Evolutionary conservation across 345 rosid species (phyloP).

Genomic region (Eutrema japonicum): DNA sequence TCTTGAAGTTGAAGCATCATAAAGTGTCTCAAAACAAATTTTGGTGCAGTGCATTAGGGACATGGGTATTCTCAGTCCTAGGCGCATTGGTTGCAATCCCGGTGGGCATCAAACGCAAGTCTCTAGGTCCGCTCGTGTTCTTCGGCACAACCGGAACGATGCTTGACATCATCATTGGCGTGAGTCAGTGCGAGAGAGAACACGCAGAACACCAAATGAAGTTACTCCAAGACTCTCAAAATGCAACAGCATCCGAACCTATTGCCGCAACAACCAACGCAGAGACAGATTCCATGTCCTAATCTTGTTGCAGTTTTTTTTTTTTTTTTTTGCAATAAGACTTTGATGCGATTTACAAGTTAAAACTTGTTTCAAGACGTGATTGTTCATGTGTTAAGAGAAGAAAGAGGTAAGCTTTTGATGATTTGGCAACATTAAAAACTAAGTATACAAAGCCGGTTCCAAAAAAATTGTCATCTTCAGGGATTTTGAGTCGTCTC

Average conservation of each 20-base stretch:
- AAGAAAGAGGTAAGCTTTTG: conserved; percentile 7
- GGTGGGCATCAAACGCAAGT: conserved; percentile 86
- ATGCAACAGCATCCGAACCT: conserved; percentile 19
- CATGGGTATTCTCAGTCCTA: conserved; percentile 88
- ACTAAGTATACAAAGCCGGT: neutral
- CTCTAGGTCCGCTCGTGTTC: conserved; percentile 87
- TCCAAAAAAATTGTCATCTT: no score
- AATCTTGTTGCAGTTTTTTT: neutral
- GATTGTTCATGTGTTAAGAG: neutral
- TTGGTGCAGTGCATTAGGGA: conserved; percentile 76
- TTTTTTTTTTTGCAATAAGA: neutral
- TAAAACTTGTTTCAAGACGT: conserved; percentile 11
- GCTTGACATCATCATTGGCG: conserved; percentile 91
- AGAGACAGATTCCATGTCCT: conserved; percentile 34
- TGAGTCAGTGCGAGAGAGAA: conserved; percentile 90
- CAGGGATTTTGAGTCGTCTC: neutral
- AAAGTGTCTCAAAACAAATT: neutral
- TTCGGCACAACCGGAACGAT: conserved; percentile 96
- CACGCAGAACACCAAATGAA: conserved; percentile 94
- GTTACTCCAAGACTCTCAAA: conserved; percentile 68
- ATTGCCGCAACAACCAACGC: neutral
- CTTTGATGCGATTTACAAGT: neutral
- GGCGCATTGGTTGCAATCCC: conserved; percentile 94
- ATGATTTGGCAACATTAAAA: neutral
- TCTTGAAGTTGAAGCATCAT: conserved; percentile 8